Evolutionary conservation across 2,329 filamentous ascomycete species (phyloP).

Genomic region (Dissoconium aciculare): DNA sequence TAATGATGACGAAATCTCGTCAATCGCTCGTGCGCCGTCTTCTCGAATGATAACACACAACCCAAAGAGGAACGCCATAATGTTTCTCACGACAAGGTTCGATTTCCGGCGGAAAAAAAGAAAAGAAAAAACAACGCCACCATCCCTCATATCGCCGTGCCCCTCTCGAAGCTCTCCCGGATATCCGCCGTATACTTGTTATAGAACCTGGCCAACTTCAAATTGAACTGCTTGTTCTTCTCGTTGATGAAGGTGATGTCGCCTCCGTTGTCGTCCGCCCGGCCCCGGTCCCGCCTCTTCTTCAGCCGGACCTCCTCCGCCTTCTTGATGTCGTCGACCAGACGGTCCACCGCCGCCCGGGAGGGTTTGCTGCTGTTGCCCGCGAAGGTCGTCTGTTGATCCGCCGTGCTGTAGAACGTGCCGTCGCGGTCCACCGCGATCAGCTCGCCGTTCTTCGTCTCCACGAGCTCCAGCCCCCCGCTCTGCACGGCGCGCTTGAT

Average conservation of each 20-base stretch:
- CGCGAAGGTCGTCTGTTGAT: conserved; percentile 59
- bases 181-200: conserved; percentile 98
- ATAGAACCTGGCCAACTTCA: conserved; percentile 90
- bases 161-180: conserved; percentile 90
- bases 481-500: conserved; percentile 72
- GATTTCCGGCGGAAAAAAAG: too few relatives aligned
- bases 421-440: conserved; percentile 88
- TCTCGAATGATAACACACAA: too few relatives aligned
- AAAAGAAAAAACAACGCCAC: too few relatives aligned
- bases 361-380: conserved; percentile 60
- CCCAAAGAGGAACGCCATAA: too few relatives aligned
- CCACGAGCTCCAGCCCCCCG: conserved; percentile 80
- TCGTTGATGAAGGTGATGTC: conserved; percentile 99
- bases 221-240: conserved; percentile 99
- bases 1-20: too few relatives aligned
- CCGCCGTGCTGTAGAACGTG: conserved; percentile 76
- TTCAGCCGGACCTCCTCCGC: conserved; percentile 76
- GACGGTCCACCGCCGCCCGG: conserved; percentile 70
- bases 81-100: too few relatives aligned
- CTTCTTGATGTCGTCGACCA: conserved; percentile 75
- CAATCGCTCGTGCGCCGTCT: too few relatives aligned
- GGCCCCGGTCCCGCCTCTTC: conserved; percentile 67
- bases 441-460: conserved; percentile 87
- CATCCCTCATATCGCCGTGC: conserved; percentile 66
- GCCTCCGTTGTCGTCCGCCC: conserved; percentile 61